Evolutionary conservation across 768 basidiomycete species (phyloP).

Genomic region (Boletellus ananiceps): DNA sequence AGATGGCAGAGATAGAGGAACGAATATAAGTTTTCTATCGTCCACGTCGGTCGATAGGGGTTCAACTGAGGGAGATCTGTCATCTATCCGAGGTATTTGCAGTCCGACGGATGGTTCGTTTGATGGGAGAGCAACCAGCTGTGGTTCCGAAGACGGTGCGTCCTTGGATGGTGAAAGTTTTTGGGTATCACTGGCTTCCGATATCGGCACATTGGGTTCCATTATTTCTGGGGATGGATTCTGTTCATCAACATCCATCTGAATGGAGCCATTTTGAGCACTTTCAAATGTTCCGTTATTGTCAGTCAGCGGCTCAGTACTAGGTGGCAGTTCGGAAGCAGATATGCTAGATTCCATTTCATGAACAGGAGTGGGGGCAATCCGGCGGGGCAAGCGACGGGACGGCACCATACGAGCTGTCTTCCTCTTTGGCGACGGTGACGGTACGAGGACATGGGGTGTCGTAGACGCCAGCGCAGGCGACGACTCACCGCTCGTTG

Average conservation of each 20-base stretch:
- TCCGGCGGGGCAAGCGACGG: constrained; percentile 20
- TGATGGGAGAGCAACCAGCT: background rate
- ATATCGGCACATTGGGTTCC: background rate
- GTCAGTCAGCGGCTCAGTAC: background rate
- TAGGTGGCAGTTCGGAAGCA: background rate
- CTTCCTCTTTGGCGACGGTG: constrained; percentile 14
- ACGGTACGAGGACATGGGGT: background rate
- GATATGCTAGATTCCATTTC: background rate
- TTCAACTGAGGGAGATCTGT: background rate
- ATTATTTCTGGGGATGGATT: background rate
- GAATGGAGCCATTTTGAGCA: background rate
- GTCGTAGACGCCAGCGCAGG: background rate
- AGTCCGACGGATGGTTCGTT: background rate
- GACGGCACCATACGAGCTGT: constrained; percentile 26
- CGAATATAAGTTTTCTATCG: background rate
- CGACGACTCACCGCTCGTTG: background rate
- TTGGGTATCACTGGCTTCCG: background rate
- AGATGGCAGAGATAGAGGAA: background rate
- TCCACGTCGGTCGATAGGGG: background rate
- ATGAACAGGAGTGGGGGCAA: constrained; percentile 1
- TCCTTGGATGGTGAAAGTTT: background rate
- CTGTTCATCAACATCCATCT: constrained; percentile 5
- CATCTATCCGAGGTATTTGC: background rate
- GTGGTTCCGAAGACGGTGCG: background rate
- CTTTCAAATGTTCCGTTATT: background rate